Percentiles rank a stretch among this genome's conserved stretches.
phyloP scores from a whole-genome alignment of 257 asterid genomes.

The Plantago major region DNA sequence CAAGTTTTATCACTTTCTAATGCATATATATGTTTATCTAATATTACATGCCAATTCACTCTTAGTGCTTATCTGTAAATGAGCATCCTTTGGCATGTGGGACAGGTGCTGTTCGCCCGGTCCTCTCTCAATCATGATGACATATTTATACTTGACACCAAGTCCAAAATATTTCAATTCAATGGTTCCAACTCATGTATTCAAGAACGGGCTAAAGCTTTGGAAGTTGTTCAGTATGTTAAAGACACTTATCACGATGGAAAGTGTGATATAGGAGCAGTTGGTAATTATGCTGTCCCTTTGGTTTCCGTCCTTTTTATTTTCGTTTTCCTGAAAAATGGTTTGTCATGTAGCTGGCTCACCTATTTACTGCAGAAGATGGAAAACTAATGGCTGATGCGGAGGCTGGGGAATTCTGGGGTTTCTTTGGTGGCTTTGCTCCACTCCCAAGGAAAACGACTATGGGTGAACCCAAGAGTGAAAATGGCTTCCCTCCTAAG shows the following conservation, averaged over 20 bases:
- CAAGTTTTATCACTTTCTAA: no score
- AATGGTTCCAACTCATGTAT: conserved; percentile 94
- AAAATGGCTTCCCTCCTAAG: conserved; percentile 46
- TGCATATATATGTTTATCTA: not conserved
- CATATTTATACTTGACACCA: conserved; percentile 91
- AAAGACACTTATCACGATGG: conserved; percentile 95
- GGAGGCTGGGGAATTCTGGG: conserved; percentile 99
- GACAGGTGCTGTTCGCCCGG: conserved; percentile 88
- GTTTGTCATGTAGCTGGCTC: conserved; percentile 6
- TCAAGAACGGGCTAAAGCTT: conserved; percentile 99
- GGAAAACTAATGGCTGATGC: conserved; percentile 99
- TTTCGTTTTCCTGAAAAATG: not conserved
- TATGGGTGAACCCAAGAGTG: conserved; percentile 42
- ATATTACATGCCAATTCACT: not conserved
- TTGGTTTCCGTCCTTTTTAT: not conserved
- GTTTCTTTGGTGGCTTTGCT: conserved; percentile 98
- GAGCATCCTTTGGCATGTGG: conserved; percentile 2
- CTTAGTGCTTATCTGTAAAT: not conserved
- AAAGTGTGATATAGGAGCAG: conserved; percentile 91
- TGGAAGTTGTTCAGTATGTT: conserved; percentile 95
- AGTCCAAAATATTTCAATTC: conserved; percentile 85
- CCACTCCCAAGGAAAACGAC: conserved; percentile 90
- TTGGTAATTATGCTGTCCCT: conserved; percentile 51
- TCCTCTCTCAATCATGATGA: conserved; percentile 97
- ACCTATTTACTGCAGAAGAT: conserved; percentile 60